Base-by-base conservation (phyloP, 208 protist species). In the Trichomonas tenax region DNA sequence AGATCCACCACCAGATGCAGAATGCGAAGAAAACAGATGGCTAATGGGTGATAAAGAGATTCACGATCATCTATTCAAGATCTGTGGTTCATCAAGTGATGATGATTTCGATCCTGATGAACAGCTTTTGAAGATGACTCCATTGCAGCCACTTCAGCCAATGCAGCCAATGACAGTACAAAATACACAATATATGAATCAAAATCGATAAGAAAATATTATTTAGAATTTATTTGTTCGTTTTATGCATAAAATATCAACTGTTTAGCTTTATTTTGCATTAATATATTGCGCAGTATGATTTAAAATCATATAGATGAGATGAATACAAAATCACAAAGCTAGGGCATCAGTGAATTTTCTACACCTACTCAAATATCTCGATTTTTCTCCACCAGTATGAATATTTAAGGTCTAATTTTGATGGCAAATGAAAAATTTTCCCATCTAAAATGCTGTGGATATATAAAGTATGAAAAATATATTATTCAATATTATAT, bases 61-160 rank as follows among this genome's bases (percentile, higher is more conserved):
- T 46, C 34, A 89, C 14, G 36, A 89, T 44, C 82, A 89, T 46
- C 23, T 89, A 14, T 46, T 89, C 82, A 40, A 89, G 31, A 89
- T 89, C 23, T 89, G 82, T 31, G 82, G 82, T 21, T 89, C 82
- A 46, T 89, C 82, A 31, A 89, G 82, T 46, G 82, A 89, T 89
- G 82, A 89, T 89, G 82, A 89, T n/a, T 89, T 89, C 41, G 40
- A 89, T 89, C 82, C 82, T 44, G 82, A 89, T 89, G 58, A 72
- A 26, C 58, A 72, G 26, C 58, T 72, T 6, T n/a, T 72, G 21
- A 72, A 72, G 26, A 72, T 72, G 58, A 72, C 58, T 31, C 58
- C 58, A 31, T 72, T 72, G 58, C 58, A 72, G 26, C 58, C 58
- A 51, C 46, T 72, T 72, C 58, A 72, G 26, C 58, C 58, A 26